These are phyloP conservation scores for Heteromeles arbutifolia DNA, from an alignment of 306 rosid species.

Conservation along the genomic window DNA sequence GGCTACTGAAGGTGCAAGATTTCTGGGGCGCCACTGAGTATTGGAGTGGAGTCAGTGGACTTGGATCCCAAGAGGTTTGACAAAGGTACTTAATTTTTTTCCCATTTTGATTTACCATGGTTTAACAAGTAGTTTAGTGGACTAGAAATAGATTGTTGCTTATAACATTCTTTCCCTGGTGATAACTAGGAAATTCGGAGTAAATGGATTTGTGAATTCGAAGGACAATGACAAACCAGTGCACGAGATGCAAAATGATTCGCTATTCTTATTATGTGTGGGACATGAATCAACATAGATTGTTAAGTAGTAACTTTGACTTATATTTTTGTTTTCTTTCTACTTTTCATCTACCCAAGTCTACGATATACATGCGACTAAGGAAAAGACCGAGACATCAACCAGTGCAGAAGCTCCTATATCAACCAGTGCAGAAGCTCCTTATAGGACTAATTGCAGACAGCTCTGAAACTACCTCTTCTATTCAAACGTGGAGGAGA, in stretches of 20 bases:
- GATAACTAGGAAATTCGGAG: constrained; percentile 41
- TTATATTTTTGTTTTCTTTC: too few species aligned
- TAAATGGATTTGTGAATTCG: constrained; percentile 47
- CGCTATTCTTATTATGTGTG: neutral
- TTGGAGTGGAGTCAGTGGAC: constrained; percentile 22
- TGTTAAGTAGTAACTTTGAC: too few species aligned
- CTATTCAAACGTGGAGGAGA: too few species aligned
- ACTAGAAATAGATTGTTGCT: neutral
- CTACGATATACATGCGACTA: too few species aligned
- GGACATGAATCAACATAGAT: neutral
- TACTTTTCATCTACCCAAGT: too few species aligned
- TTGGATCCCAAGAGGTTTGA: constrained; percentile 23
- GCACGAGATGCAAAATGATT: constrained; percentile 26
- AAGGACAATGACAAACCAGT: constrained; percentile 40
- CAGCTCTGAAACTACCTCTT: too few species aligned
- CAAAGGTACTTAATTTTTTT: constrained; percentile 17
- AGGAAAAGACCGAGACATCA: too few species aligned
- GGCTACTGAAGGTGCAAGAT: constrained; percentile 2
- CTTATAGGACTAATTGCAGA: too few species aligned
- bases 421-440: too few species aligned
- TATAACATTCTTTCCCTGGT: neutral
- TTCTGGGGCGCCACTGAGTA: constrained; percentile 32
- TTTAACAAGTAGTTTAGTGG: neutral
- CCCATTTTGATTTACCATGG: neutral
- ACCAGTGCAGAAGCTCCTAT: too few species aligned